A percentile compares a stretch with the other conserved stretches of the same genome.
Evolutionary conservation across 805 yeast species (phyloP).

Genomic region (Yarrowia phangngaensis): DNA sequence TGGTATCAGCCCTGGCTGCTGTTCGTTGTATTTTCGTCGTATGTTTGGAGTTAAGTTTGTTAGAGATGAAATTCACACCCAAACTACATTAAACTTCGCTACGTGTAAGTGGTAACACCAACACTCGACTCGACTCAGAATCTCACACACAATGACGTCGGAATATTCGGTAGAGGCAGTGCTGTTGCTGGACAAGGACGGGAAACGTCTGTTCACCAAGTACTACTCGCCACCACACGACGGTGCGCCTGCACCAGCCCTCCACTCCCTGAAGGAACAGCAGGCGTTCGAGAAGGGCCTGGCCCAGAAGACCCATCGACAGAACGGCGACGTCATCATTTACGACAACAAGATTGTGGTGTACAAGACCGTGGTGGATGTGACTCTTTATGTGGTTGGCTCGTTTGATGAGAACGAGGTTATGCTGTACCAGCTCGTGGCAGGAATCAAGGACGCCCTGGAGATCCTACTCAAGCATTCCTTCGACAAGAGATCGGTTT

Average conservation of each 20-base stretch:
- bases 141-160: slow-evolving; percentile 38
- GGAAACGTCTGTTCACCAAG: slow-evolving; percentile 75
- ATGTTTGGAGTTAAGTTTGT: too few relatives aligned
- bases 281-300: slow-evolving; percentile 68
- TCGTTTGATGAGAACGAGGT: slow-evolving; percentile 80
- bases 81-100: slow-evolving; percentile 25
- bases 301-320: slow-evolving; percentile 72
- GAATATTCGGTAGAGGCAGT: slow-evolving; percentile 78
- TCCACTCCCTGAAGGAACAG: slow-evolving; percentile 51
- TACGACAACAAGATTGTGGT: slow-evolving; percentile 75
- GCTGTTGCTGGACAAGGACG: slow-evolving; percentile 74
- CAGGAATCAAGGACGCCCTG: slow-evolving; percentile 76
- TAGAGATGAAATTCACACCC: too few relatives aligned
- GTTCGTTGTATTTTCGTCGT: too few relatives aligned
- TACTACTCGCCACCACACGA: slow-evolving; percentile 70
- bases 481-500: slow-evolving; percentile 71
- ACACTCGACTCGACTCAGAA: not conserved
- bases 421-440: slow-evolving; percentile 66
- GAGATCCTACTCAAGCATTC: slow-evolving; percentile 65
- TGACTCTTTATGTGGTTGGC: slow-evolving; percentile 67
- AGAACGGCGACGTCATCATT: slow-evolving; percentile 72
- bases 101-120: slow-evolving; percentile 15
- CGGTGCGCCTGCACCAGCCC: slow-evolving; percentile 3
- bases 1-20: too few relatives aligned
- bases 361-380: slow-evolving; percentile 82